phyloP scores from a whole-genome alignment of 225 moss, liverwort and hornwort species.

The Neckera pumila region DNA sequence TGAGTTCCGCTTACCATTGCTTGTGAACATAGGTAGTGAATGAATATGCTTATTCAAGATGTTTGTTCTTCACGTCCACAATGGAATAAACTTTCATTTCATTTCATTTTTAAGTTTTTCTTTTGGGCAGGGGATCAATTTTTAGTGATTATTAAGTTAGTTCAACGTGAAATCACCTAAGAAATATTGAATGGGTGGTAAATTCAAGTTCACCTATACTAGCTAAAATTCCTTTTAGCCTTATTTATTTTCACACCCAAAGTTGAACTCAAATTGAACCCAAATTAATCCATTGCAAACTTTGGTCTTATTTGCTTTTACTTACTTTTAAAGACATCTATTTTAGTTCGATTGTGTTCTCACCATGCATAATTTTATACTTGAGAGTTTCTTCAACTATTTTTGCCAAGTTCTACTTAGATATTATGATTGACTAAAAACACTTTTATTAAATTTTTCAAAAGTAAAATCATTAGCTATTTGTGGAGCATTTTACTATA shows the following conservation, averaged over 20 bases:
- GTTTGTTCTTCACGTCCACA: background rate
- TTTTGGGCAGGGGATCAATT: too few relatives aligned
- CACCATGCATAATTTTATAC: background rate
- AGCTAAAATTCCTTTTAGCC: background rate
- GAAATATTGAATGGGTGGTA: background rate
- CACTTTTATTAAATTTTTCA: too few relatives aligned
- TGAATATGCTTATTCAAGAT: too few relatives aligned
- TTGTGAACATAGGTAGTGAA: too few relatives aligned
- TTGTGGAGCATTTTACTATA: too few relatives aligned
- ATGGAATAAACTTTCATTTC: background rate
- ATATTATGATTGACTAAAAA: too few relatives aligned
- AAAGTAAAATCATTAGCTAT: too few relatives aligned
- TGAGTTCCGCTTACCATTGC: too few relatives aligned
- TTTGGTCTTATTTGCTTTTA: background rate
- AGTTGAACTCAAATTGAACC: background rate
- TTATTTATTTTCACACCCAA: background rate
- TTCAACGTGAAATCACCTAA: background rate
- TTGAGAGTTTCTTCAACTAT: background rate
- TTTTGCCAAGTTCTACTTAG: too few relatives aligned
- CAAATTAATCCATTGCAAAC: background rate
- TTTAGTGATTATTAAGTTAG: fast-evolving
- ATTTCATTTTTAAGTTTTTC: background rate
- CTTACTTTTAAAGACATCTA: background rate
- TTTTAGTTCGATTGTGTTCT: background rate
- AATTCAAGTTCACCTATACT: background rate